These are phyloP conservation scores for Zarea fungicola DNA, from an alignment of 2,329 filamentous ascomycete species.

Conservation along the genomic window DNA sequence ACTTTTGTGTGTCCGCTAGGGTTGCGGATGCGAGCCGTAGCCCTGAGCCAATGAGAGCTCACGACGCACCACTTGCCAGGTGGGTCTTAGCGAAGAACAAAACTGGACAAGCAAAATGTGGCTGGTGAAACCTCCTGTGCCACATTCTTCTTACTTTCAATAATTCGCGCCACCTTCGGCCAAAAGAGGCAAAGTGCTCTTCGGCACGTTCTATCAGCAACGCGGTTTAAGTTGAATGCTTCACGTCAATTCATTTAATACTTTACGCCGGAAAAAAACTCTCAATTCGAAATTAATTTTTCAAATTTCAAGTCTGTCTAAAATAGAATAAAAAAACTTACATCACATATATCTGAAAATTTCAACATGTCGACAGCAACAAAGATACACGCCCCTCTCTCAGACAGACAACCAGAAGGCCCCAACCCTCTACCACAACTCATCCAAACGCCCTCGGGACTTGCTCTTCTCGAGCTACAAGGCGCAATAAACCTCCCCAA, in stretches of 20 bases:
- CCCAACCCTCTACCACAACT: slow-evolving; percentile 66
- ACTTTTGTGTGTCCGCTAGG: slow-evolving; percentile 39
- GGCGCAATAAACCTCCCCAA: slow-evolving; percentile 76
- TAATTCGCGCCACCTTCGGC: not conserved
- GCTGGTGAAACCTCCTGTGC: not conserved
- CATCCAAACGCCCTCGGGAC: slow-evolving; percentile 80
- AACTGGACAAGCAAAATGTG: slow-evolving; percentile 1
- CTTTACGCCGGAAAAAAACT: not conserved
- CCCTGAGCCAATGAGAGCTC: slow-evolving; percentile 29
- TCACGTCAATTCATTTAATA: not conserved
- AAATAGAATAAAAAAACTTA: not conserved
- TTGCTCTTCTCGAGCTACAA: slow-evolving; percentile 89
- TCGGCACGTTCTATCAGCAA: not conserved
- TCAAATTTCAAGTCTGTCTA: too few species aligned
- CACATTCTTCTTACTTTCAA: too few species aligned
- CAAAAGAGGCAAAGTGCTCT: not conserved
- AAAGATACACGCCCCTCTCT: slow-evolving; percentile 36
- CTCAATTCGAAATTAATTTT: too few species aligned
- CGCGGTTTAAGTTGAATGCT: not conserved
- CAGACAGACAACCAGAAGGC: slow-evolving; percentile 14
- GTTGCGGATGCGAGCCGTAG: slow-evolving; percentile 26
- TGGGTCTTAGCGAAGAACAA: not conserved
- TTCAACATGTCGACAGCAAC: slow-evolving; percentile 30
- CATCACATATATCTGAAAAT: too few species aligned
- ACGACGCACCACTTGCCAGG: not conserved